Percentiles rank a stretch among this genome's conserved stretches.
These are phyloP conservation scores for Zangia roseola DNA, from an alignment of 768 basidiomycete species.

Conservation along the genomic window DNA sequence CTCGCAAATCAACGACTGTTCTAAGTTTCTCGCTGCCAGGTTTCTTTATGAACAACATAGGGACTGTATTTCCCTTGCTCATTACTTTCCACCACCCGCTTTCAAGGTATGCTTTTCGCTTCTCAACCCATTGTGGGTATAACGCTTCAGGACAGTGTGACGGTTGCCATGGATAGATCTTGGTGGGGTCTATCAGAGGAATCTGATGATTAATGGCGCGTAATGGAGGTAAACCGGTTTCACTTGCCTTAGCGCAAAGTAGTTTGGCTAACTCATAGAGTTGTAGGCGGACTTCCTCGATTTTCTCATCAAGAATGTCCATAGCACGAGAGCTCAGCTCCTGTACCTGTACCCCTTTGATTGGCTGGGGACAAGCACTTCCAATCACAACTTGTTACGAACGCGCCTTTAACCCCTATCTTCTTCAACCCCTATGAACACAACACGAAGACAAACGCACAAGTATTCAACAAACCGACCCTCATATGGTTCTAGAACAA, in stretches of 20 bases:
- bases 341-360: conserved; percentile 5
- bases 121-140: neutral
- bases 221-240: conserved; percentile 1
- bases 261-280: neutral
- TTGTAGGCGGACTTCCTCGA: conserved; percentile 6
- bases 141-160: neutral
- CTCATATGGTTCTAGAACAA: too few relatives aligned
- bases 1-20: conserved; percentile 1
- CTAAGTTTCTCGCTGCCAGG: neutral
- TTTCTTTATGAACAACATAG: conserved; percentile 5
- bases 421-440: too few relatives aligned
- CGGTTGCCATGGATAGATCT: neutral
- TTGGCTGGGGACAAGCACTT: conserved; percentile 8
- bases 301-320: neutral
- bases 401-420: too few relatives aligned
- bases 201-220: conserved; percentile 4
- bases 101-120: neutral
- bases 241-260: neutral
- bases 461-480: too few relatives aligned
- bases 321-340: neutral
- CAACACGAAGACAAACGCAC: too few relatives aligned
- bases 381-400: conserved; percentile 14
- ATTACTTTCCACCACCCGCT: neutral
- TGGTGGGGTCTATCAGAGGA: neutral
- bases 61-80: neutral